Conservation (phyloP, 1,284 basidiomycete genomes). For the Apiotrichum gamsii region DNA sequence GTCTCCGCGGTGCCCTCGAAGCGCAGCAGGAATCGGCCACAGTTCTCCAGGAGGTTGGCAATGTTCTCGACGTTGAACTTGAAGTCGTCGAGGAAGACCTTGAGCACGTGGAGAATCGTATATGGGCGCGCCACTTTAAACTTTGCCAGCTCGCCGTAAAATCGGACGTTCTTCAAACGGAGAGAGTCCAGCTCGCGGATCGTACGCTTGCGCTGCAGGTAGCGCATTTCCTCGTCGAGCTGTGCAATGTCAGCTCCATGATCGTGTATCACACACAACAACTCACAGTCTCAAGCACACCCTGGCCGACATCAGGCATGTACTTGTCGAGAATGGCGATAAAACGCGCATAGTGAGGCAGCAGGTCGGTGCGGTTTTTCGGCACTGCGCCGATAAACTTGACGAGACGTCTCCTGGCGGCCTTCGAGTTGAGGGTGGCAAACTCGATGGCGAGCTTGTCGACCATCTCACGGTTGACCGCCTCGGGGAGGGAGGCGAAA, state of each 20-base stretch:
- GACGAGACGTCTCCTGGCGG: slow-evolving; percentile 79
- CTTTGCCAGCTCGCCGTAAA: slow-evolving; percentile 87
- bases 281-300: slow-evolving; percentile 70
- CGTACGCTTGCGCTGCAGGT: slow-evolving; percentile 88
- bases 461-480: slow-evolving; percentile 83
- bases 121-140: slow-evolving; percentile 90
- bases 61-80: slow-evolving; percentile 89
- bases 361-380: slow-evolving; percentile 79
- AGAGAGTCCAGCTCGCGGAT: slow-evolving; percentile 80
- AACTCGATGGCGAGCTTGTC: slow-evolving; percentile 95
- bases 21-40: slow-evolving; percentile 84
- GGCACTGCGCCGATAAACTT: slow-evolving; percentile 83
- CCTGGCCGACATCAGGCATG: slow-evolving; percentile 86
- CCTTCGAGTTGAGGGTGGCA: slow-evolving; percentile 91
- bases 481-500: slow-evolving; percentile 87
- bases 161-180: slow-evolving; percentile 84
- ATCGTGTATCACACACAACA: no score
- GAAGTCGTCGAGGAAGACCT: slow-evolving; percentile 95
- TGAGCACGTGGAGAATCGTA: slow-evolving; percentile 89
- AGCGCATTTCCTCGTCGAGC: slow-evolving; percentile 95
- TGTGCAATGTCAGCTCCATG: no score
- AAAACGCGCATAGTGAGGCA: slow-evolving; percentile 89
- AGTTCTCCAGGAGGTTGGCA: slow-evolving; percentile 84
- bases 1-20: slow-evolving; percentile 79
- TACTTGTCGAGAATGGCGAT: slow-evolving; percentile 82